Percentiles rank a stretch among this genome's conserved stretches.
Conservation (phyloP, 202 grass and related monocot species). For the Schoenoplectus tabernaemontani region DNA sequence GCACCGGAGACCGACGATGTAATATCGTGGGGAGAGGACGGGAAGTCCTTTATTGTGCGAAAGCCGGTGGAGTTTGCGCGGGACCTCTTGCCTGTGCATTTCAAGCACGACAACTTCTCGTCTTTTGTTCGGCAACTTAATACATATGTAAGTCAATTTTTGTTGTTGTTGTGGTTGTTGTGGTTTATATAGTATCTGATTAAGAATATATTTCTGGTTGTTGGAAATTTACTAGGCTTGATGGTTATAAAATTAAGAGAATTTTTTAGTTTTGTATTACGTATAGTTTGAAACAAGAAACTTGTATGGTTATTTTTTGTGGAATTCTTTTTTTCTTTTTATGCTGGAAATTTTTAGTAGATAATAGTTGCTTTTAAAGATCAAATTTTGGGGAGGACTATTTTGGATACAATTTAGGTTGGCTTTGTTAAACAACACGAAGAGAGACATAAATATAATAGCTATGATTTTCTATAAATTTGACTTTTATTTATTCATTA, state of each 20-base stretch:
- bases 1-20: constrained; percentile 58
- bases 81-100: constrained; percentile 82
- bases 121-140: constrained; percentile 98
- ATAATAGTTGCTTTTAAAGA: background rate
- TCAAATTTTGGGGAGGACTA: background rate
- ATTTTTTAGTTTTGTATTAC: background rate
- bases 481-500: background rate
- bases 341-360: background rate
- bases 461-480: background rate
- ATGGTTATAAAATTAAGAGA: background rate
- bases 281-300: background rate
- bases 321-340: background rate
- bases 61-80: constrained; percentile 87
- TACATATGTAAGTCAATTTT: constrained; percentile 62
- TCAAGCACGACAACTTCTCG: constrained; percentile 99
- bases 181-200: background rate
- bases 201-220: background rate
- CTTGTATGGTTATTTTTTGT: background rate
- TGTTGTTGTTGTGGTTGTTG: background rate
- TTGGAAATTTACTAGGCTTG: background rate
- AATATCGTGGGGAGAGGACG: constrained; percentile 76
- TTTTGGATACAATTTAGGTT: background rate
- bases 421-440: background rate
- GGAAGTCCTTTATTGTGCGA: constrained; percentile 76
- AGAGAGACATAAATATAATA: background rate